Evolutionary conservation across 768 basidiomycete species (phyloP), one percentile per base, ranked within the genome.

Genomic region (Tubosaeta brunneosetosa): DNA sequence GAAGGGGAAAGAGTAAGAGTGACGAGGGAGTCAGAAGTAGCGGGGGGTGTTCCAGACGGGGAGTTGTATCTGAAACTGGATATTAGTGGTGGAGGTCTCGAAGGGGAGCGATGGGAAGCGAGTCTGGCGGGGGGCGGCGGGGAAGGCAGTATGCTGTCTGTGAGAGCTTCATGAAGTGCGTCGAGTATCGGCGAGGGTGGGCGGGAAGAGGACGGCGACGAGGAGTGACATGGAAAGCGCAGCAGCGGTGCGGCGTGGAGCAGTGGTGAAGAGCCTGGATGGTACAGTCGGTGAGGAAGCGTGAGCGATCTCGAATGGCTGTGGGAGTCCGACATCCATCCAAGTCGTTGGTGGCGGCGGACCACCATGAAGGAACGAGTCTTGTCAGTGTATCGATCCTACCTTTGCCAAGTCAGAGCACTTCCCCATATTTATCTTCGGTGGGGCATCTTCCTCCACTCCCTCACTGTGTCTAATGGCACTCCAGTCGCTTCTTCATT

Each of bases 41-140:
- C 74, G 0, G 83, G 80, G 13, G 86, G 68, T 1, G 83, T 80
- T 6, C 83, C 72, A 7, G 80, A 84, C 25, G 87, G 85, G 25
- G 86, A 75, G 0, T 86, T 81, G 2, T 79, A 74, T 43, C 84
- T 79, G 49, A 85, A 73, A 56, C 64, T 74, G 60, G 79, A 77
- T 48, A 85, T 66, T 49, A 81, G 75, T 8, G 78, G 76, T 8
- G 83, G 83, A 1, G 77, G 73, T 29, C 74, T 73, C 0, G 71
- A 59, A 27, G 76, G 65, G n/a, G 72, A 56, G 16, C 66, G 46
- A 27, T 62, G 66, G 4, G 71, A 62, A 5, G 77, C 69, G 16
- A 78, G 70, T 36, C 68, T 67, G 22, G 79, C 77, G 26, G 66
- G 66, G 45, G 77, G 76, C 2, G 81, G 78, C 29, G 64, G 69